A percentile compares a stretch with the other conserved stretches of the same genome.
Conservation (phyloP, 1,284 basidiomycete species). For the Filobasidium uniguttulatum region DNA sequence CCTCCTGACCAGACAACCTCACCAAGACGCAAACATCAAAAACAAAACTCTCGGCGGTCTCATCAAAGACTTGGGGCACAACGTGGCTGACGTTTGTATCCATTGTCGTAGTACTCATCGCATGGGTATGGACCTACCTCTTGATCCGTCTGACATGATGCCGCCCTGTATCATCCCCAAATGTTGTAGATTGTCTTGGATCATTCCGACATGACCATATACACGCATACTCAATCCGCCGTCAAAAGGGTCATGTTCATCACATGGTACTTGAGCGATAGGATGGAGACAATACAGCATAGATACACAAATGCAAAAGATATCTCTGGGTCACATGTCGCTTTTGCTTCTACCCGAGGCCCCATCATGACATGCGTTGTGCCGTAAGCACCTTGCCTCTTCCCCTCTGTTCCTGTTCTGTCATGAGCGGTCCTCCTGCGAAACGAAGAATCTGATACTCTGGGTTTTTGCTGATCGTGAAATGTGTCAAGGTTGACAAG, state of each 20-base stretch:
- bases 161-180: too few relatives aligned
- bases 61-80: constrained; percentile 30
- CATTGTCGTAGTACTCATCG: constrained; percentile 28
- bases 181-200: too few relatives aligned
- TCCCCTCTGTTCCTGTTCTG: constrained; percentile 42
- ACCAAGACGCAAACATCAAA: constrained; percentile 27
- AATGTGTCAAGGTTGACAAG: neutral
- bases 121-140: constrained; percentile 38
- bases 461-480: constrained; percentile 22
- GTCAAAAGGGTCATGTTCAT: too few relatives aligned
- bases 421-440: constrained; percentile 29
- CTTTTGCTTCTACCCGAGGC: too few relatives aligned
- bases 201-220: too few relatives aligned
- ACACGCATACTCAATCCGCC: too few relatives aligned
- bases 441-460: constrained; percentile 33
- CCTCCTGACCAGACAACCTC: constrained; percentile 27
- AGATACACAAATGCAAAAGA: too few relatives aligned
- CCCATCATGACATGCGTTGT: neutral
- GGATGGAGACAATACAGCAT: too few relatives aligned
- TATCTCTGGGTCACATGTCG: neutral
- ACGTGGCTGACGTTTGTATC: constrained; percentile 36
- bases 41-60: constrained; percentile 28
- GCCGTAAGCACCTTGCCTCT: constrained; percentile 41
- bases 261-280: too few relatives aligned
- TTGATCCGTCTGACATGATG: constrained; percentile 36